Evolutionary conservation across 176 grass and related monocot species (phyloP).

Genomic region (Avena insularis): DNA sequence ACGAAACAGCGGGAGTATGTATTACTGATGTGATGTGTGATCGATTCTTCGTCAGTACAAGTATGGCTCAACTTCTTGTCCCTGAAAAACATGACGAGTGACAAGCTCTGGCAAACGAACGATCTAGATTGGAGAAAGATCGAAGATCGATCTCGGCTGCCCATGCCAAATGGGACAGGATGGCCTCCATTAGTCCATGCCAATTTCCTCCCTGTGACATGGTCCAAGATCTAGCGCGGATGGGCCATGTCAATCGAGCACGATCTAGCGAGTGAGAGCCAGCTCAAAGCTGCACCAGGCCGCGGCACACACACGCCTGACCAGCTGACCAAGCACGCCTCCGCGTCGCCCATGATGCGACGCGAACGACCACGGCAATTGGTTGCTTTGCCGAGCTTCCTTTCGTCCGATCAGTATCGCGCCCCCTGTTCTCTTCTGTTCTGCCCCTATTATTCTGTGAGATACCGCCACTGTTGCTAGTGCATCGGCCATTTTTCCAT

Average conservation of each 20-base stretch:
- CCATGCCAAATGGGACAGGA: conserved; percentile 35
- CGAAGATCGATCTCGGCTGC: not conserved
- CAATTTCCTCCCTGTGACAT: conserved; percentile 22
- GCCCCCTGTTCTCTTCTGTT: not conserved
- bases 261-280: conserved; percentile 49
- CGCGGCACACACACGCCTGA: not conserved
- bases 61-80: too few species aligned
- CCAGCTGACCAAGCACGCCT: not conserved
- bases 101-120: not conserved
- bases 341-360: conserved; percentile 41
- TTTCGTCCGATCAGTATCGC: conserved; percentile 25
- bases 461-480: conserved; percentile 27
- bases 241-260: conserved; percentile 41
- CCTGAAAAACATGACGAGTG: not conserved
- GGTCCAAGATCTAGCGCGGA: conserved; percentile 47
- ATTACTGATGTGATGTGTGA: too few species aligned
- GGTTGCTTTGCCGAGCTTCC: conserved; percentile 26
- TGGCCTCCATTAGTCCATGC: not conserved
- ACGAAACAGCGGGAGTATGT: too few species aligned
- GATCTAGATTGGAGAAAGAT: not conserved
- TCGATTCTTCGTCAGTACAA: too few species aligned
- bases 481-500: conserved; percentile 11
- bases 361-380: conserved; percentile 34
- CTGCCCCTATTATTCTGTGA: conserved; percentile 34
- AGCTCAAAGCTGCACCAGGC: conserved; percentile 41